Base-by-base conservation (phyloP, 2,329 filamentous ascomycete genomes). In the Nannizziopsis barbatae region DNA sequence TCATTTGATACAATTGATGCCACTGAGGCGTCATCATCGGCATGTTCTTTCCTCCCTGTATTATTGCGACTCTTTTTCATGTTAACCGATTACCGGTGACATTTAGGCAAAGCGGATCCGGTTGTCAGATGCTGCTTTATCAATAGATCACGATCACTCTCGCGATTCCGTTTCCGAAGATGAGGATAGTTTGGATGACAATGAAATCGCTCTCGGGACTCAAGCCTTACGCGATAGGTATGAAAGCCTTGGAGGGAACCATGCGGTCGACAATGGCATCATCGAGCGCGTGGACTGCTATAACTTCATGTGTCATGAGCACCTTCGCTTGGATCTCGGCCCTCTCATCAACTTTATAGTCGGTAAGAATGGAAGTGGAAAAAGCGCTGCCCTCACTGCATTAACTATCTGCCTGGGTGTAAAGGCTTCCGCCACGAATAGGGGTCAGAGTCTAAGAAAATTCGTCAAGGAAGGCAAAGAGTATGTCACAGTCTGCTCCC, bases 291-390 rank as follows among this genome's bases (percentile, higher is more conserved):
- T 96, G 48, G 84, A 81, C 33, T 93, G 88, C 63, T 77, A 80
- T 57, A 95, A 95, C 64, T 96, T 96, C 67, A 96, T 96, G 92
- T 96, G 90, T 60, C 92, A 98, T 63, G 74, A 80, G 39, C 81
- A 83, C 48, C 75, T 96, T 14, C 79, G 83, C 38, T 84, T 94
- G 51, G 77, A 84, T 49, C 74, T 98, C n/a, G 92, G 92, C 0
- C 92, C 92, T 0, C 72, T 95, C 33, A 93, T 98, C 65, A 98
- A 98, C 66, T 98, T 98, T 67, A 89, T 98, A 53, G 89, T 95
- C 48, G 92, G 92, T 12, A 88, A 95, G 65, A 98, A 98, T 62
- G 92, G 92, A 30, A 96, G 90, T 62, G 92, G 92, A 32, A 98
- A 98, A 71, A 98, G 92, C 64, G 92, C 92, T 2, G 84, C 96